Base-by-base conservation (phyloP, 106 monocot species). In the Dactylorhiza incarnata region DNA sequence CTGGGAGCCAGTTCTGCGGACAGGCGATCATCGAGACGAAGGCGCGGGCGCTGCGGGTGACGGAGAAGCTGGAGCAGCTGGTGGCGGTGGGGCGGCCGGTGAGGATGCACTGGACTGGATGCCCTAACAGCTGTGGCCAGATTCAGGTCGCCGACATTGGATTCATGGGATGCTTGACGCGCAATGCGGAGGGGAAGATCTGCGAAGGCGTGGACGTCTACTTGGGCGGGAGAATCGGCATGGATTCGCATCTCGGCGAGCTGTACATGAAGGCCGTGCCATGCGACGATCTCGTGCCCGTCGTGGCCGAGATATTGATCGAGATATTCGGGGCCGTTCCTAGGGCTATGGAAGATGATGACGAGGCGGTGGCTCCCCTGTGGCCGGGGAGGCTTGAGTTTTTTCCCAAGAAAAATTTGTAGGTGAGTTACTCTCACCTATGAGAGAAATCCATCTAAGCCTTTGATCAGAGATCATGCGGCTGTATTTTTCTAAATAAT, bases 11-110 rank as follows among this genome's bases (percentile, higher is more conserved):
- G 77, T 97, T 97, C 84, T 97, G 96, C 79, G 96, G 96, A 48
- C 96, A 93, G 84, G 96, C 93, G 11, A 89, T 97, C 70, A 97
- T 97, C 23, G 96, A 97, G 84, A 97, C 96, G 9, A 97, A 97
- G 84, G 87, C 85, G 43, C 72, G 96, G 55, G 96, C 96, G 29
- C 5, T 93, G 78, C 72, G 74, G 86, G 84, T 93, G 69, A 83
- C 91, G 2, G 84, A 83, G 75, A 87, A 87, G 81, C 89, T 91
- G 20, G 89, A 89, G 76, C 76, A 76, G 76, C 65, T 74, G 69
- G 93, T 97, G 79, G 63, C 87, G 25, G 77, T 85, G 73, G 51
- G 24, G 22, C 69, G 72, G 82, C 50, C 85, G 16, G 93, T 97
- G 78, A 82, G 96, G 81, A 97, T 97, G 85, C 93, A 97, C 82